These are phyloP conservation scores for Solanum piurae DNA, from an alignment of 257 asterid genomes.

Conservation along the genomic window DNA sequence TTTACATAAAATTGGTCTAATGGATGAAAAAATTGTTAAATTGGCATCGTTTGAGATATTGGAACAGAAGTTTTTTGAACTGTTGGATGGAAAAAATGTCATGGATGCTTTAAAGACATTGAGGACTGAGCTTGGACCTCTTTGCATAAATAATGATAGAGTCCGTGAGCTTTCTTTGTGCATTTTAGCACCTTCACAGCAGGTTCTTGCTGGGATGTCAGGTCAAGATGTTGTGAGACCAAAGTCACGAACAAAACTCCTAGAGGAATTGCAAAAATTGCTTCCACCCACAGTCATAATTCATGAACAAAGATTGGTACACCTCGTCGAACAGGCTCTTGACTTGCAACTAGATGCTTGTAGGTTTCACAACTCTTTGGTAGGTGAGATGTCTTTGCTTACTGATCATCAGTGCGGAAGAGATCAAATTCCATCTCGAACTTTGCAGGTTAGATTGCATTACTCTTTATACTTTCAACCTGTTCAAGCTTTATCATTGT, in stretches of 20 bases:
- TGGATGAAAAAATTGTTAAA: constrained; percentile 42
- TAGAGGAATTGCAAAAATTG: constrained; percentile 57
- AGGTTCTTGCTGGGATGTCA: constrained; percentile 20
- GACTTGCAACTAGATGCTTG: constrained; percentile 61
- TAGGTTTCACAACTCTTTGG: constrained; percentile 60
- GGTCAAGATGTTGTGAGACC: constrained; percentile 20
- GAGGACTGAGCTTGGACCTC: constrained; percentile 65
- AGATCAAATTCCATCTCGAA: constrained; percentile 61
- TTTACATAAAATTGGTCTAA: constrained; percentile 36
- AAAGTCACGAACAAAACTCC: constrained; percentile 40
- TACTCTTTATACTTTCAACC: neutral
- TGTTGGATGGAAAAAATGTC: constrained; percentile 39
- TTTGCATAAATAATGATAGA: constrained; percentile 33
- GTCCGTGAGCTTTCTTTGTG: constrained; percentile 59
- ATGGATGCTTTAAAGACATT: constrained; percentile 79
- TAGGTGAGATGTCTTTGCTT: constrained; percentile 56
- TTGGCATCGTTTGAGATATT: constrained; percentile 56
- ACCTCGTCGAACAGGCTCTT: constrained; percentile 83
- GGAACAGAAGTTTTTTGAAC: constrained; percentile 77
- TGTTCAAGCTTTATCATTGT: neutral
- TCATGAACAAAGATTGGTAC: constrained; percentile 63
- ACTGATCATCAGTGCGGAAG: constrained; percentile 74
- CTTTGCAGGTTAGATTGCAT: constrained; percentile 47
- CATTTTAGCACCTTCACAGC: constrained; percentile 32
- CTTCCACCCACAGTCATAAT: constrained; percentile 68